Evolutionary conservation across 805 yeast species (phyloP).

Genomic region (Metschnikowia cerradonensis): DNA sequence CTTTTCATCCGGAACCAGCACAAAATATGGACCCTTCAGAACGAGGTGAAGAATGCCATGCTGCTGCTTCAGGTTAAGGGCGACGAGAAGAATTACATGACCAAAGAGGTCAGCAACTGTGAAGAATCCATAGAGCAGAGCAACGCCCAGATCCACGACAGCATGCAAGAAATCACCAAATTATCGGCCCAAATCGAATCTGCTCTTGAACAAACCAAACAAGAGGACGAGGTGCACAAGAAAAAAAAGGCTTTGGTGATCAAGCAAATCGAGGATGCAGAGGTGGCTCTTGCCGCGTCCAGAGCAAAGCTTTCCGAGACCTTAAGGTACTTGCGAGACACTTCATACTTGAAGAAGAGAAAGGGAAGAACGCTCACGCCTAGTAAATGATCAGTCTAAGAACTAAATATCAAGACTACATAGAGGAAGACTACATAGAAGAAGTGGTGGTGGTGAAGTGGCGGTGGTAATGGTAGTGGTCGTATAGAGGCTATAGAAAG

Average conservation of each 20-base stretch:
- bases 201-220: slow-evolving; percentile 20
- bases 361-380: slow-evolving; percentile 39
- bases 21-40: slow-evolving; percentile 43
- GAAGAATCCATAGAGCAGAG: slow-evolving; percentile 46
- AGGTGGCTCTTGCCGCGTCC: slow-evolving; percentile 21
- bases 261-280: slow-evolving; percentile 23
- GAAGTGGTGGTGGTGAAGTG: no score
- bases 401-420: no score
- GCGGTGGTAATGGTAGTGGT: no score
- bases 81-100: slow-evolving; percentile 64
- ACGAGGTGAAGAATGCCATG: slow-evolving; percentile 41
- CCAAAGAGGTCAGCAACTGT: slow-evolving; percentile 54
- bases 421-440: no score
- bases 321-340: slow-evolving; percentile 33
- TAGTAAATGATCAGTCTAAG: slow-evolving; percentile 4
- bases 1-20: slow-evolving; percentile 35
- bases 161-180: slow-evolving; percentile 18
- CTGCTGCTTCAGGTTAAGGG: slow-evolving; percentile 42
- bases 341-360: slow-evolving; percentile 40
- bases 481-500: slow-evolving; percentile 8
- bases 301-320: slow-evolving; percentile 29
- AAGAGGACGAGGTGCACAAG: slow-evolving; percentile 20
- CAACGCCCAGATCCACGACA: slow-evolving; percentile 23
- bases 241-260: slow-evolving; percentile 15
- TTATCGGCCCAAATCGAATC: slow-evolving; percentile 20